Conservation (phyloP, 371 early-diverging fungal species). For the Umbelopsis sp. region DNA sequence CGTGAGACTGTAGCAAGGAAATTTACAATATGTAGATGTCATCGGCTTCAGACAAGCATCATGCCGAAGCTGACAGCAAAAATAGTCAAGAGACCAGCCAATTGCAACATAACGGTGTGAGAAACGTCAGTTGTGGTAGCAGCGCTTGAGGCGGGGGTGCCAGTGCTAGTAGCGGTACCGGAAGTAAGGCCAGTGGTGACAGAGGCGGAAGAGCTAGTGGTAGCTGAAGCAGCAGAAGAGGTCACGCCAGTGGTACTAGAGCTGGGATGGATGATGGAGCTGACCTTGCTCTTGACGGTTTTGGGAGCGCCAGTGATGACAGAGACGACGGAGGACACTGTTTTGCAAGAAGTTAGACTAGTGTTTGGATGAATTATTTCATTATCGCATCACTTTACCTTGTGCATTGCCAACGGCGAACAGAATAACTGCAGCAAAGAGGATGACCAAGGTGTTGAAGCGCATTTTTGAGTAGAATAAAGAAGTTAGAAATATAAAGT, state of each 20-base stretch:
- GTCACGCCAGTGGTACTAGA: background rate
- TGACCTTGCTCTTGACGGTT: background rate
- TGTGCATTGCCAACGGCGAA: background rate
- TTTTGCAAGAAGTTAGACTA: too few relatives aligned
- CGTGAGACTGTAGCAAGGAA: too few relatives aligned
- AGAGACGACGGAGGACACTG: background rate
- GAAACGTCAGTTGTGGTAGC: background rate
- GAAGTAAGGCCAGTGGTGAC: background rate
- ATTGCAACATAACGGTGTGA: background rate
- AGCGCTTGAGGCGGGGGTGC: background rate
- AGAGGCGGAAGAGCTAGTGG: background rate
- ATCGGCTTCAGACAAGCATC: constrained; percentile 2
- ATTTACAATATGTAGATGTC: too few relatives aligned
- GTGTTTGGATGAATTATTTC: too few relatives aligned
- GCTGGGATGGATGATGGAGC: background rate
- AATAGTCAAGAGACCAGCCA: background rate
- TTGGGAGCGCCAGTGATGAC: background rate
- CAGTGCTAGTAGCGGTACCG: background rate
- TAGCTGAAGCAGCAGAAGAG: background rate
- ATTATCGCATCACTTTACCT: background rate
- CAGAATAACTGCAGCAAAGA: background rate
- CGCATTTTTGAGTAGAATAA: background rate
- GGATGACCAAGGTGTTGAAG: background rate
- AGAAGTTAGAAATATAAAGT: background rate
- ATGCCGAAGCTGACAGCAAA: constrained; percentile 16